A percentile compares a stretch with the other conserved stretches of the same genome.
These are phyloP conservation scores for Daldinia decipiens DNA, from an alignment of 495 filamentous ascomycete species.

Conservation along the genomic window DNA sequence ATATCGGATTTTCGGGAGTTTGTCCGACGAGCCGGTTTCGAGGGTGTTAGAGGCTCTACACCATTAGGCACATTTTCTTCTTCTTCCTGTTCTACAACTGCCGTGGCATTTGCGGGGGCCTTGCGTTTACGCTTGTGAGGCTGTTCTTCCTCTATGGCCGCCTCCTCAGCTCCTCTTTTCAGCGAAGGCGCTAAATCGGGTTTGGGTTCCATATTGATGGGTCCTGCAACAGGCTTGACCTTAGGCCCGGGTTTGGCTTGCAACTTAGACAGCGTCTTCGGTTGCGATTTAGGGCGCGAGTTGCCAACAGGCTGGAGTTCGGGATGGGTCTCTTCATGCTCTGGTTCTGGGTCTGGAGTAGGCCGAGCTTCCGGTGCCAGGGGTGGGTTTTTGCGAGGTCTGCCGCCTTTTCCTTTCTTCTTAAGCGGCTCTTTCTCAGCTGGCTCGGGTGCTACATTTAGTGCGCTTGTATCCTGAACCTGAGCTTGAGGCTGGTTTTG, in stretches of 20 bases:
- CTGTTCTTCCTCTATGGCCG: conserved; percentile 23
- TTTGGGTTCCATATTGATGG: neutral
- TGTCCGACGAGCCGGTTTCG: conserved; percentile 29
- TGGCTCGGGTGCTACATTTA: neutral
- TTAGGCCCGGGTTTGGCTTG: conserved; percentile 1
- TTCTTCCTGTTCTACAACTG: conserved; percentile 16
- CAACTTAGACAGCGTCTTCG: neutral
- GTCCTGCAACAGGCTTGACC: neutral
- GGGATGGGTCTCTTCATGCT: neutral
- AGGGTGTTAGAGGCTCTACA: conserved; percentile 8
- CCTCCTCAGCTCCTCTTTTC: conserved; percentile 32
- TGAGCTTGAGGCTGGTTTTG: conserved; percentile 7
- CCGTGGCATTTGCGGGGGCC: neutral
- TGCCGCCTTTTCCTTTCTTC: conserved; percentile 47
- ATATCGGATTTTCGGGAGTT: conserved; percentile 32
- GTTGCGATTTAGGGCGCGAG: conserved; percentile 2
- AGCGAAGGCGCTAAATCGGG: conserved; percentile 31
- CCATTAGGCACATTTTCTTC: conserved; percentile 11
- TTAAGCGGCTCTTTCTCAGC: conserved; percentile 27
- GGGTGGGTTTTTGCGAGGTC: conserved; percentile 43
- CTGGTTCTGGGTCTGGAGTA: conserved; percentile 2
- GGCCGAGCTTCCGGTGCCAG: conserved; percentile 24
- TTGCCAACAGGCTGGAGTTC: neutral
- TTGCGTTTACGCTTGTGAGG: conserved; percentile 32
- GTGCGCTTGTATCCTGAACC: conserved; percentile 1